Conservation (phyloP, 2,329 filamentous ascomycete species). For the Sclerotinia spermophila region DNA sequence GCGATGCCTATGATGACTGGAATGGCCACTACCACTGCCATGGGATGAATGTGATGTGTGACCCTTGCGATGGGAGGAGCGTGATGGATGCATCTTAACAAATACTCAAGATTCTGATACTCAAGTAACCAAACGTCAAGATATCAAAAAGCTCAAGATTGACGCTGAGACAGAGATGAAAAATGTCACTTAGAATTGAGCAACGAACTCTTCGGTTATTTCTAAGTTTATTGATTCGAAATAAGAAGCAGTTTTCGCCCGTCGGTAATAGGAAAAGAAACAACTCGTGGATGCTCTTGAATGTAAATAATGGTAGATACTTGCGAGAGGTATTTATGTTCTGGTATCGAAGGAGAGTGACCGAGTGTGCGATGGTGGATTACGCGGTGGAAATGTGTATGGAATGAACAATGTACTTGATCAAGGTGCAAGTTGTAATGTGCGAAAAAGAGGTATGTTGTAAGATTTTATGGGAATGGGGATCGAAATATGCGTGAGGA, state of each 20-base stretch:
- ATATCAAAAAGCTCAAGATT: background rate
- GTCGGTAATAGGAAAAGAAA: background rate
- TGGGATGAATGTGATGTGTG: background rate
- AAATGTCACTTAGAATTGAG: background rate
- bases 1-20: background rate
- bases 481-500: background rate
- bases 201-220: background rate
- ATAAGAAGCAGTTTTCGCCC: background rate
- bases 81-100: background rate
- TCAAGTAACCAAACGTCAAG: background rate
- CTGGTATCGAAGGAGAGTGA: too few relatives aligned
- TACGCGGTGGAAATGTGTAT: background rate
- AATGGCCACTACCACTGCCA: background rate
- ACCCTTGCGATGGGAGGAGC: background rate
- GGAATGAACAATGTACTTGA: background rate
- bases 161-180: background rate
- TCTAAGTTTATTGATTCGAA: background rate
- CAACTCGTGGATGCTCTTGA: background rate
- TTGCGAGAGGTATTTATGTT: too few relatives aligned
- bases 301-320: background rate
- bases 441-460: background rate
- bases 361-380: background rate
- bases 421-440: background rate
- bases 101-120: background rate
- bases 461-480: background rate